phyloP scores from a whole-genome alignment of 495 filamentous ascomycete species.

The Rhizodiscina lignyota region DNA sequence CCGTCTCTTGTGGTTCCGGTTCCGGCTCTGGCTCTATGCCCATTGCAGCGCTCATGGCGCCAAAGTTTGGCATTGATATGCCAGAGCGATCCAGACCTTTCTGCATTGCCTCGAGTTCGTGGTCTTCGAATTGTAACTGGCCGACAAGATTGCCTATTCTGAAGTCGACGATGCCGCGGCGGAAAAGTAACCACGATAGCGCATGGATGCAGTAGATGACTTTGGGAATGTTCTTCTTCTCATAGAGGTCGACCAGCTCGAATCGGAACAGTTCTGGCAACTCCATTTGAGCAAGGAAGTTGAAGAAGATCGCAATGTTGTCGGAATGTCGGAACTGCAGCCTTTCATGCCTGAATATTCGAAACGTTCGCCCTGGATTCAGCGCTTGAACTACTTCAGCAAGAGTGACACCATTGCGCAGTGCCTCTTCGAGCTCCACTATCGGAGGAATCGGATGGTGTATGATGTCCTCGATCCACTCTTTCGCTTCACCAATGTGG shows the following conservation, averaged over 20 bases:
- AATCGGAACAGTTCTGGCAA: constrained; percentile 96
- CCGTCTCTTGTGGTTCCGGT: constrained; percentile 65
- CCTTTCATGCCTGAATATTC: constrained; percentile 70
- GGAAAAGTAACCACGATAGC: constrained; percentile 83
- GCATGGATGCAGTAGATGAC: constrained; percentile 99
- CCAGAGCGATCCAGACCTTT: constrained; percentile 92
- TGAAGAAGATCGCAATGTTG: constrained; percentile 90
- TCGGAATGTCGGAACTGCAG: constrained; percentile 94
- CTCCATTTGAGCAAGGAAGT: constrained; percentile 82
- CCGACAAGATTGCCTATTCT: constrained; percentile 97
- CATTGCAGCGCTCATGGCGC: constrained; percentile 90
- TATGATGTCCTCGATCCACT: constrained; percentile 96
- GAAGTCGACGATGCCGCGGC: constrained; percentile 87
- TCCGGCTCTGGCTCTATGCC: constrained; percentile 50
- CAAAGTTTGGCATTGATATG: constrained; percentile 91
- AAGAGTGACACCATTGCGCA: constrained; percentile 85
- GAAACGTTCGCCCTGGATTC: constrained; percentile 51
- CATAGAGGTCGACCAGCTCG: constrained; percentile 94
- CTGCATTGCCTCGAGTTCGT: constrained; percentile 91
- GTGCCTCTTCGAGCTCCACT: constrained; percentile 85
- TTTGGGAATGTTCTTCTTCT: constrained; percentile 99
- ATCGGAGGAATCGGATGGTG: constrained; percentile 81
- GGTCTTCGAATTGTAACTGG: constrained; percentile 91
- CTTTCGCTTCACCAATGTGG: constrained; percentile 97
- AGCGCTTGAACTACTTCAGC: constrained; percentile 93